Evolutionary conservation across 495 filamentous ascomycete genomes (phyloP).

Genomic region (Acidomyces sp.): DNA sequence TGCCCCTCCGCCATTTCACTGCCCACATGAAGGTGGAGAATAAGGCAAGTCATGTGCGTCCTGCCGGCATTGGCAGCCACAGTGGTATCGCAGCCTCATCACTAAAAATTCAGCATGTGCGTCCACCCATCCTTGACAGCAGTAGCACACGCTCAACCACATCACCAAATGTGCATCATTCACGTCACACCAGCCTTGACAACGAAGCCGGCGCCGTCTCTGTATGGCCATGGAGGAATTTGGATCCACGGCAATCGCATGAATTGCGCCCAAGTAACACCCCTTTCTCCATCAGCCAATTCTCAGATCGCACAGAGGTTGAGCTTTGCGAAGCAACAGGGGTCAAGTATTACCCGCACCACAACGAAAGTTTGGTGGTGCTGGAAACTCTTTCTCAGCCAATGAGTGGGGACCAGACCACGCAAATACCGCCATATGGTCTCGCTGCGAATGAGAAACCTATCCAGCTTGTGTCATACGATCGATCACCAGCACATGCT

Average conservation of each 20-base stretch:
- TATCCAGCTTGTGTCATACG: conserved; percentile 7
- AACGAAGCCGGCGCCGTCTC: not conserved
- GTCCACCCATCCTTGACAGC: too few relatives aligned
- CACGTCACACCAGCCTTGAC: conserved; percentile 6
- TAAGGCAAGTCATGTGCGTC: too few relatives aligned
- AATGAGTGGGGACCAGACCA: conserved; percentile 8
- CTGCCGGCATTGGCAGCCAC: not conserved
- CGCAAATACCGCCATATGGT: conserved; percentile 1
- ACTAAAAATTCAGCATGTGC: too few relatives aligned
- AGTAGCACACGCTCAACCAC: too few relatives aligned
- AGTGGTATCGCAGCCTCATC: too few relatives aligned
- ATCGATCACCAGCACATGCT: not conserved
- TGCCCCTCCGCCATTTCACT: conserved; percentile 3
- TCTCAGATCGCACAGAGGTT: conserved; percentile 42
- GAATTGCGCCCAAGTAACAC: conserved; percentile 39
- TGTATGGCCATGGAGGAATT: too few relatives aligned
- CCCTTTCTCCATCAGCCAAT: conserved; percentile 43
- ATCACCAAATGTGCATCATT: too few relatives aligned
- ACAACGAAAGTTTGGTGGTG: conserved; percentile 71
- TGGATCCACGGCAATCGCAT: too few relatives aligned
- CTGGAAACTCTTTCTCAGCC: conserved; percentile 44
- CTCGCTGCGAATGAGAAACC: conserved; percentile 5
- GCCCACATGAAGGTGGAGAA: conserved; percentile 3
- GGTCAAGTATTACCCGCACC: conserved; percentile 72
- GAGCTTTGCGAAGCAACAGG: conserved; percentile 68